Base-by-base conservation (phyloP, 1,139 yeast species). In the Suzukiozyma palmioleophila region DNA sequence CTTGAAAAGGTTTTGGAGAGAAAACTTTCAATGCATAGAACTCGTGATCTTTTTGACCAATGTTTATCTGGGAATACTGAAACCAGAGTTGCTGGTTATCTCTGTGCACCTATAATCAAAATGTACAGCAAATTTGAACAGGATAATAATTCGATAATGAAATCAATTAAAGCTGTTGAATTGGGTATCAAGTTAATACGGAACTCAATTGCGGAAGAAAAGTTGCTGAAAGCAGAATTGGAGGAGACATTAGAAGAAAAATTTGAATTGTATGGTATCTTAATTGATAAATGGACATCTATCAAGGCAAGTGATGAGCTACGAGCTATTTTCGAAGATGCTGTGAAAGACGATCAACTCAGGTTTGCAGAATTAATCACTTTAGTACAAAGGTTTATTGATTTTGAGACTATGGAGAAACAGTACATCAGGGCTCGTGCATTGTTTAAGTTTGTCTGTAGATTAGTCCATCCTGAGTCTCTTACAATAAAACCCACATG, bases 21-120 rank as follows among this genome's bases (percentile, higher is more conserved):
- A 15, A 53, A 61, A 3, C 12, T 18, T 15, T 13, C 18, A 3
- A 43, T 54, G 0, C 96, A 87, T 49, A 64, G 87, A 43, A 61
- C 85, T 5, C 64, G 95, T 31, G 95, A 86, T 45, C 53, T 85
- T 14, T 88, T 86, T 59, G 95, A 87, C 41, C 79, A 79, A 36
- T 56, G 81, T 33, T 37, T 67, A 10, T 42, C 43, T 28, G 27
- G 67, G 59, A 3, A 22, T 15, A 30, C 14, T 9, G 16, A 6
- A n/a, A 33, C 26, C n/a, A 26, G 24, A 58, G 57, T 12, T 43
- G 85, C 87, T 0, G 52, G 71, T 0, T 60, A 45, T 13, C 66
- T 46, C 18, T 58, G 72, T 24, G 75, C 75, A 43, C 60, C 78
- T 0, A 64, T 87, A 1, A 73, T 69, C 43, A 45, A 80, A 1